A percentile compares a stretch with the other conserved stretches of the same genome.
Evolutionary conservation across 2,329 filamentous ascomycete genomes (phyloP).

Genomic region (Botrytis paeoniae): DNA sequence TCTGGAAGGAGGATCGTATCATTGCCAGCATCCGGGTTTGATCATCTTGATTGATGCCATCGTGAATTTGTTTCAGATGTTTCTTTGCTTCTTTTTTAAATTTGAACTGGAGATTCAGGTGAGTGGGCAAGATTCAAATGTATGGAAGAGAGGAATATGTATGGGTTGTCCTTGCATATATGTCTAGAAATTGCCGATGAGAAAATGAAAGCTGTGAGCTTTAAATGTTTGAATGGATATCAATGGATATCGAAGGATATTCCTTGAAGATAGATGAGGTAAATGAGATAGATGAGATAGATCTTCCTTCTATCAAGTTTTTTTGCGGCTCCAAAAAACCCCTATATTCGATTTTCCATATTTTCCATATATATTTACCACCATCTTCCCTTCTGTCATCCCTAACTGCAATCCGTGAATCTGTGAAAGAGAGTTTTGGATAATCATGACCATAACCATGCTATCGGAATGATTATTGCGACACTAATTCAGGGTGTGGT

Average conservation of each 20-base stretch:
- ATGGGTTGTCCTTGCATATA: conserved; percentile 3
- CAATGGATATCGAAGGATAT: not conserved
- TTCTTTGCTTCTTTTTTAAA: not conserved
- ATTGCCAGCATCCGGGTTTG: not conserved
- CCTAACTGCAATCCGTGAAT: not conserved
- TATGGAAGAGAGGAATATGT: not conserved
- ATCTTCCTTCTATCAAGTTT: not conserved
- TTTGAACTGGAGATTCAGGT: not conserved
- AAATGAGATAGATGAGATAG: not conserved
- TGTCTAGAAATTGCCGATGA: not conserved
- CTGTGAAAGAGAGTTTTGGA: not conserved
- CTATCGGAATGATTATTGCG: not conserved
- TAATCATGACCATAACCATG: not conserved
- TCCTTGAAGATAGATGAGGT: not conserved
- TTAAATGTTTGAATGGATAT: not conserved
- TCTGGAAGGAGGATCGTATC: not conserved
- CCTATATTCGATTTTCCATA: not conserved
- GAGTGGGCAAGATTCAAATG: not conserved
- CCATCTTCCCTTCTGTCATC: not conserved
- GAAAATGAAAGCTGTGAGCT: not conserved
- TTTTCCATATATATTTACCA: not conserved
- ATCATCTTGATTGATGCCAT: not conserved
- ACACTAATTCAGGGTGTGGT: not conserved
- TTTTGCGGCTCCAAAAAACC: not conserved
- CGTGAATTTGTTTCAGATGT: not conserved